Evolutionary conservation across 2,329 filamentous ascomycete genomes (phyloP), one percentile per base, ranked within the genome.

Genomic region (Aspergillus quadricinctus): DNA sequence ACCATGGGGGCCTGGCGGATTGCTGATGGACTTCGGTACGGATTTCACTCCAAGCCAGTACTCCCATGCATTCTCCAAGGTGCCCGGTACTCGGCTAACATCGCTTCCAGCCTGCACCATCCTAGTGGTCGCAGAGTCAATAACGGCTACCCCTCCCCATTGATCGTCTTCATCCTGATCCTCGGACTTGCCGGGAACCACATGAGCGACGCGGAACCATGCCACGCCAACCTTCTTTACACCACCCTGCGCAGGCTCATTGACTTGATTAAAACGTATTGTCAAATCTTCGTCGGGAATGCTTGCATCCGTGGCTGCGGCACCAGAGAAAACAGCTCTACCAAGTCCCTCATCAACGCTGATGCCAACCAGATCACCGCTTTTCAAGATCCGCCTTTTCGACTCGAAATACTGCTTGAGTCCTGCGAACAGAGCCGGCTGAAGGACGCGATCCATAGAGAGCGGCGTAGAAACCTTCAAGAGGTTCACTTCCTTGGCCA

Each of bases 41-140:
- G 84, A 84, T 72, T 86, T 90, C 54, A 90, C 80, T 1, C 91
- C 90, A 1, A 97, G 81, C 73, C 97, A 99, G 70, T 92, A 95
- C 60, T 89, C 88, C 92, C 93, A 97, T 19, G 85, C 86, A 69
- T 84, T 96, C 56, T 85, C 83, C 60, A 87, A 84, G 0, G 86
- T 87, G 6, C 89, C 85, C 0, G 93, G 93, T 6, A 96, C 81
- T 52, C 88, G 87, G 66, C 89, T 88, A 48, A 89, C 89, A 67
- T 92, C 90, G 61, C 88, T 95, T 3, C 94, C 94, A 37, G 92
- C 92, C 68, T 96, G 92, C 57, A 92, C 89, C 81, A 97, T 93
- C 57, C 91, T 88, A 3, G 95, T 95, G 57, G 87, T 89, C 6
- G 88, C 84, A 48, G 90, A 89, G 71, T 97, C 93, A 50, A 99